Percentiles rank a stretch among this genome's conserved stretches.
Conservation (phyloP, 495 filamentous ascomycete genomes). For the Penicillium coprophilum region DNA sequence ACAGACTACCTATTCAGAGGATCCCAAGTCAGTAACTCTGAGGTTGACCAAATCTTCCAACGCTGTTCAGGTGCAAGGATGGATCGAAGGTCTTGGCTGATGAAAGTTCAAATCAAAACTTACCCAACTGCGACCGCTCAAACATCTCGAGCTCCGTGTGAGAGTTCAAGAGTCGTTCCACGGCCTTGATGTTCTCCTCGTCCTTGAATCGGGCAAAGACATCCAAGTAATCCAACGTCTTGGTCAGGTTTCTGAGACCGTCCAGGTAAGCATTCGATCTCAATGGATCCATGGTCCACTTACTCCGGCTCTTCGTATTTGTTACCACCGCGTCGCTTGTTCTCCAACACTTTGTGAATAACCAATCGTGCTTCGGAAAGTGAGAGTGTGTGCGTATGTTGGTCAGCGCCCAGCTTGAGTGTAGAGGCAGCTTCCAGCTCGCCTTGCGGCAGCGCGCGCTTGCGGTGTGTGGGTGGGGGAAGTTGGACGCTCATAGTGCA, state of each 20-base stretch:
- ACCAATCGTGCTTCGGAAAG: constrained; percentile 88
- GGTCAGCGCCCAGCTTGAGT: constrained; percentile 88
- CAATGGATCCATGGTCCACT: constrained; percentile 10
- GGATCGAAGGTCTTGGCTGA: not conserved
- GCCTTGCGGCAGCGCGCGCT: constrained; percentile 68
- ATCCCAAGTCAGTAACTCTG: constrained; percentile 7
- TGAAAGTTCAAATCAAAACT: constrained; percentile 21
- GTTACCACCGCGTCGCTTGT: constrained; percentile 47
- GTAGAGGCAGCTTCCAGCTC: constrained; percentile 84
- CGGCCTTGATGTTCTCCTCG: constrained; percentile 88
- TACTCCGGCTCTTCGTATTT: constrained; percentile 55
- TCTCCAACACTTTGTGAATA: constrained; percentile 80
- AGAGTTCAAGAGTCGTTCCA: constrained; percentile 75
- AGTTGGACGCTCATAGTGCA: constrained; percentile 41
- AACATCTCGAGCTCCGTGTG: constrained; percentile 83
- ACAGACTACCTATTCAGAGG: constrained; percentile 69
- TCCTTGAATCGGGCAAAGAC: constrained; percentile 93
- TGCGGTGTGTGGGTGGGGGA: constrained; percentile 62
- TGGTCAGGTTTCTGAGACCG: constrained; percentile 58
- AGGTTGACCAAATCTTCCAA: not conserved
- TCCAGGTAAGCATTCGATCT: constrained; percentile 12
- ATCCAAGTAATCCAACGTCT: constrained; percentile 88
- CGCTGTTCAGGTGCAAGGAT: not conserved
- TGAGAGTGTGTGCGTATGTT: constrained; percentile 81
- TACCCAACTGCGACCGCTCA: constrained; percentile 90